Conservation (phyloP, 768 basidiomycete species). For the Calocybe gangraenosa region DNA sequence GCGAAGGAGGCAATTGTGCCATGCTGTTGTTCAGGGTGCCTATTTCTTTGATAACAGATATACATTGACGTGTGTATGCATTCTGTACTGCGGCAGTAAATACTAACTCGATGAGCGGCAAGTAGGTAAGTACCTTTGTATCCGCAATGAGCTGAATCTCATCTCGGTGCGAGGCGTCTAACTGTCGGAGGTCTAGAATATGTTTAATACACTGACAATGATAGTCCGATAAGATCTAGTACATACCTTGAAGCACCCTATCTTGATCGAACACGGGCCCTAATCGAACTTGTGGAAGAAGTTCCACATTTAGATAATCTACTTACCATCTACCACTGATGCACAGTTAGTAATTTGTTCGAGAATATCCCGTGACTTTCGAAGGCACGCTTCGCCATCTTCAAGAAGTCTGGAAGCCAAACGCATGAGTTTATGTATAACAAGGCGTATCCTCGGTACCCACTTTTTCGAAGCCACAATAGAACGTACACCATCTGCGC, state of each 20-base stretch:
- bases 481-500: slow-evolving; percentile 55
- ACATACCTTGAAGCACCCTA: slow-evolving; percentile 46
- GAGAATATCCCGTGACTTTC: slow-evolving; percentile 55
- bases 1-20: slow-evolving; percentile 61
- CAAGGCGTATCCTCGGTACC: slow-evolving; percentile 11
- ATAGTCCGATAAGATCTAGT: background rate
- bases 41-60: slow-evolving; percentile 68
- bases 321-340: slow-evolving; percentile 48
- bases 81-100: slow-evolving; percentile 47
- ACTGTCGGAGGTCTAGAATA: slow-evolving; percentile 54
- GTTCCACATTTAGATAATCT: background rate
- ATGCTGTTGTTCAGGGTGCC: slow-evolving; percentile 80
- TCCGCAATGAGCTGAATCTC: slow-evolving; percentile 57
- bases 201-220: background rate
- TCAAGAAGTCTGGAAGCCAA: slow-evolving; percentile 54
- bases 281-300: slow-evolving; percentile 14
- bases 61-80: slow-evolving; percentile 61
- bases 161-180: slow-evolving; percentile 56
- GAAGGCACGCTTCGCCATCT: slow-evolving; percentile 51
- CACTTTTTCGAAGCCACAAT: slow-evolving; percentile 45
- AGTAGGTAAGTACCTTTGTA: slow-evolving; percentile 40
- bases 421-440: background rate
- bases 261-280: slow-evolving; percentile 49
- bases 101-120: slow-evolving; percentile 5
- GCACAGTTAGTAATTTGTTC: slow-evolving; percentile 51